Percentiles rank a stretch among this genome's conserved stretches.
Evolutionary conservation across 768 basidiomycete genomes (phyloP).

Genomic region (Leccinum variicolor): DNA sequence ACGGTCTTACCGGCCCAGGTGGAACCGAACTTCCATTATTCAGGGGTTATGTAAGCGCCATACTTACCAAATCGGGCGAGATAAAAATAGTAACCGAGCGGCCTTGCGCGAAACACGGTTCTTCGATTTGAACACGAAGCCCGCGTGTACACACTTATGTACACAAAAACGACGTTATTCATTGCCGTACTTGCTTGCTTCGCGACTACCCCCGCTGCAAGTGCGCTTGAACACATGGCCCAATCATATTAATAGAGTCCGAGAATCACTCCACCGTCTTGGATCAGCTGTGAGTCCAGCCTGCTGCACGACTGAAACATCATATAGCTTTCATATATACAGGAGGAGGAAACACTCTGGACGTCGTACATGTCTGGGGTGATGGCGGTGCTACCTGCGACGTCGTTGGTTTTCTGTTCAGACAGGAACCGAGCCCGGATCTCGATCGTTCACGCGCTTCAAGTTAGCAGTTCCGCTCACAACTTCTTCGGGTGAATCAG

Average conservation of each 20-base stretch:
- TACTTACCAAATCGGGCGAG: not conserved
- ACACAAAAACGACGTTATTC: not conserved
- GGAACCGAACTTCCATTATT: no score
- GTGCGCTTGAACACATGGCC: constrained; percentile 4
- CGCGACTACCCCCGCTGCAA: not conserved
- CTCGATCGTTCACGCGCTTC: not conserved
- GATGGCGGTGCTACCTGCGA: no score
- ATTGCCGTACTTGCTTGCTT: constrained; percentile 1
- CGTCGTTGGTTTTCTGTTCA: not conserved
- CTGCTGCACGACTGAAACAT: not conserved
- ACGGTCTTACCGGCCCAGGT: no score
- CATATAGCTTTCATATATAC: not conserved
- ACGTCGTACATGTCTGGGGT: no score
- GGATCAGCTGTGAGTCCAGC: not conserved
- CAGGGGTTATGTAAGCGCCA: no score
- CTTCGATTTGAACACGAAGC: not conserved
- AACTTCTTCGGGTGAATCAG: not conserved
- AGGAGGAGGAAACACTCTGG: not conserved
- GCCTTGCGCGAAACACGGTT: no score
- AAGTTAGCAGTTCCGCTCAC: not conserved
- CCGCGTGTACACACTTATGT: no score
- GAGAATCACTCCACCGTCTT: not conserved
- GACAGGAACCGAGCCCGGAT: not conserved
- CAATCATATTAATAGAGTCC: not conserved
- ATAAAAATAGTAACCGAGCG: no score